Percentiles rank a stretch among this genome's conserved stretches.
These are phyloP conservation scores for Pestalotiopsis sp. DNA, from an alignment of 2,329 filamentous ascomycete species.

Conservation along the genomic window DNA sequence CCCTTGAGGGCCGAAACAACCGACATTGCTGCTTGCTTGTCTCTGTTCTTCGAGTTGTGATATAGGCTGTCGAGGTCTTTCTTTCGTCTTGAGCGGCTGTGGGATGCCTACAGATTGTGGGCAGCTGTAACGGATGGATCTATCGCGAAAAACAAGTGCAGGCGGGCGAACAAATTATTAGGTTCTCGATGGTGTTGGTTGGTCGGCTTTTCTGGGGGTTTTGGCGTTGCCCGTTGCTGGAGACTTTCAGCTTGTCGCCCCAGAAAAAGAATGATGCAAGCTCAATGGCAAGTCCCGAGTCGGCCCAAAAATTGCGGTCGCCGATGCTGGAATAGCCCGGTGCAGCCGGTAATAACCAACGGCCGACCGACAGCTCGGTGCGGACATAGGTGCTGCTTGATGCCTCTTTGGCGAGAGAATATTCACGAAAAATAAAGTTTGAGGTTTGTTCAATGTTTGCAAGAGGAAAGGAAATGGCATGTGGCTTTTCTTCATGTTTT, in stretches of 20 bases:
- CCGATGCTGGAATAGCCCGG: not conserved
- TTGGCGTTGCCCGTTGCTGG: not conserved
- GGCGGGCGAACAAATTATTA: not conserved
- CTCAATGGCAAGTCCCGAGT: constrained; percentile 4
- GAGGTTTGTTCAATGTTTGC: not conserved
- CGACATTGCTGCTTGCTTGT: constrained; percentile 25
- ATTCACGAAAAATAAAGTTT: not conserved
- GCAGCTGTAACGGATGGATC: not conserved
- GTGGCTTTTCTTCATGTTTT: not conserved
- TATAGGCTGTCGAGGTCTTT: not conserved
- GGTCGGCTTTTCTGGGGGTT: not conserved
- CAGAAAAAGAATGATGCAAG: constrained; percentile 11
- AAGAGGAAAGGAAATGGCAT: not conserved
- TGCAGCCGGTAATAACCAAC: constrained; percentile 9
- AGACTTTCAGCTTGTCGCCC: constrained; percentile 1
- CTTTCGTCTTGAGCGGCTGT: too few species aligned
- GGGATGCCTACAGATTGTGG: not conserved
- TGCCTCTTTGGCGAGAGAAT: not conserved
- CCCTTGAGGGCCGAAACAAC: constrained; percentile 46
- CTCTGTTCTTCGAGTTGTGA: not conserved
- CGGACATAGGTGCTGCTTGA: constrained; percentile 3
- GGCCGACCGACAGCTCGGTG: constrained; percentile 10
- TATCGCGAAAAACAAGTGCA: not conserved
- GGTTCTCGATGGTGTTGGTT: not conserved
- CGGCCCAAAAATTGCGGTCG: constrained; percentile 3